Evolutionary conservation across 2,329 filamentous ascomycete species (phyloP).

Genomic region (Apiospora aurea): DNA sequence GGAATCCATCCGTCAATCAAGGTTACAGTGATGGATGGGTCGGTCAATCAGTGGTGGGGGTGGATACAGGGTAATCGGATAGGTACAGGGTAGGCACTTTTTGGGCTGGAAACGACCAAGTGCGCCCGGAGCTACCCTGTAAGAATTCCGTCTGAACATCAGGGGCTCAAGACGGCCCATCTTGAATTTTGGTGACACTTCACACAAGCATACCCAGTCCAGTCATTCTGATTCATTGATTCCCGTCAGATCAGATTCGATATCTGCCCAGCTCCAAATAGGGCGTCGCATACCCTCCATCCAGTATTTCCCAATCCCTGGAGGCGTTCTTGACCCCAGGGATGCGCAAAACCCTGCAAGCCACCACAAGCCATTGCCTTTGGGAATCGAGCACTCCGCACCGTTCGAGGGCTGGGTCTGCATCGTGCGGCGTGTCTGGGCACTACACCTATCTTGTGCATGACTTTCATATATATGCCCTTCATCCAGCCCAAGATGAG

Average conservation of each 20-base stretch:
- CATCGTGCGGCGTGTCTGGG: neutral
- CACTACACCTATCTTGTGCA: neutral
- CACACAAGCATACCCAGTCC: neutral
- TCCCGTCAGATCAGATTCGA: neutral
- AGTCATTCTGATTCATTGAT: neutral
- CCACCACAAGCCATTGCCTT: neutral
- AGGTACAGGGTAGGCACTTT: conserved; percentile 1
- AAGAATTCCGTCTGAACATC: conserved; percentile 17
- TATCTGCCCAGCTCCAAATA: neutral
- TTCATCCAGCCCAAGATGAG: neutral
- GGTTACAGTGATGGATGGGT: too few species aligned
- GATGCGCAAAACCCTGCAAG: conserved; percentile 11
- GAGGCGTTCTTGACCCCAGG: neutral
- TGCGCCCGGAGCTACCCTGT: conserved; percentile 19
- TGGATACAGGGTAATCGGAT: conserved; percentile 3
- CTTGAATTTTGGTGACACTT: neutral
- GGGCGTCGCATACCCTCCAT: neutral
- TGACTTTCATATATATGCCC: neutral
- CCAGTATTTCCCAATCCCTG: neutral
- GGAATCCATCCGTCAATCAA: neutral
- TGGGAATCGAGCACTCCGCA: neutral
- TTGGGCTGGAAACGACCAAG: neutral
- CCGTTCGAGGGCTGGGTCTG: neutral
- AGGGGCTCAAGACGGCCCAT: neutral
- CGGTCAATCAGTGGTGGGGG: neutral